phyloP scores from a whole-genome alignment of 345 rosid genomes.

The Gossypium australe region DNA sequence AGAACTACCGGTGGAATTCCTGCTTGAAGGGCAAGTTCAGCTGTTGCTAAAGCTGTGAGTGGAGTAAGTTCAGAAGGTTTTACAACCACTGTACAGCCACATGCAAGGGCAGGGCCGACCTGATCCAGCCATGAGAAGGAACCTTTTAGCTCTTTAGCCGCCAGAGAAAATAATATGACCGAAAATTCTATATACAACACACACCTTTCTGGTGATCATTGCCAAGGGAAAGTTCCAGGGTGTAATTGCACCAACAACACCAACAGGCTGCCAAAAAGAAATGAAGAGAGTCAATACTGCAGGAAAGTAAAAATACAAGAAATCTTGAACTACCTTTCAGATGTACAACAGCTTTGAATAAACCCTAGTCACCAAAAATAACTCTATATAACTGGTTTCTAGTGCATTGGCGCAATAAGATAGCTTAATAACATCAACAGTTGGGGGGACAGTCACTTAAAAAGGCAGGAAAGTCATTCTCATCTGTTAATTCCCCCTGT shows the following conservation, averaged over 20 bases:
- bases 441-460: not conserved
- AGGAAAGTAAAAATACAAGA: slow-evolving; percentile 6
- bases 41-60: slow-evolving; percentile 91
- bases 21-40: slow-evolving; percentile 92
- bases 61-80: slow-evolving; percentile 98
- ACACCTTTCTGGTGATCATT: slow-evolving; percentile 96
- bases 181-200: slow-evolving; percentile 13
- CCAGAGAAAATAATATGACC: not conserved
- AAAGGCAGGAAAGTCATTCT: not conserved
- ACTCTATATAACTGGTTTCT: not conserved
- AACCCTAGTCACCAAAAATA: not conserved
- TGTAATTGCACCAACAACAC: slow-evolving; percentile 90
- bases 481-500: not conserved
- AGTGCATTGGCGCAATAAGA: not conserved
- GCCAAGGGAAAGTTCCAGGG: slow-evolving; percentile 99
- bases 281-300: slow-evolving; percentile 10
- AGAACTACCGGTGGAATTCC: slow-evolving; percentile 91
- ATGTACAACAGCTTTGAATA: not conserved
- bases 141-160: slow-evolving; percentile 14
- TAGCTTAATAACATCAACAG: not conserved
- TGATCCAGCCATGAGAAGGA: slow-evolving; percentile 27
- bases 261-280: slow-evolving; percentile 68
- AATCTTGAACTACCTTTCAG: not conserved
- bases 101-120: slow-evolving; percentile 99
- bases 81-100: slow-evolving; percentile 95